Conservation (phyloP, 2,329 filamentous ascomycete species). For the Hymenoscyphus fructigenus region DNA sequence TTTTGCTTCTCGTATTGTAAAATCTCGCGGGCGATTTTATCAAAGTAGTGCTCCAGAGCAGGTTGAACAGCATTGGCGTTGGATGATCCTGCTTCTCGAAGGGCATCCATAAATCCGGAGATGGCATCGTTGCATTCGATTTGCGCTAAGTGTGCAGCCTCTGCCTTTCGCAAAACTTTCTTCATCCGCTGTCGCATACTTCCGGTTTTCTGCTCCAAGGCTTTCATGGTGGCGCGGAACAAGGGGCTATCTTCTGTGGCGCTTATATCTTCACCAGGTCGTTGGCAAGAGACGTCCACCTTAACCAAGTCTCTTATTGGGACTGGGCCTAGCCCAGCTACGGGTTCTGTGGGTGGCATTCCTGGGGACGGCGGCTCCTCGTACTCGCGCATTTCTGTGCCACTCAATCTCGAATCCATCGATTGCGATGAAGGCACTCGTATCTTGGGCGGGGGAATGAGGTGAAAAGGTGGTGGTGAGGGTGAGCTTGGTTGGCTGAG, state of each 20-base stretch:
- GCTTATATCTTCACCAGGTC: conserved; percentile 81
- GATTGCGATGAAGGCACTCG: conserved; percentile 86
- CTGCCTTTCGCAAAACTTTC: conserved; percentile 91
- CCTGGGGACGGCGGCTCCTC: conserved; percentile 60
- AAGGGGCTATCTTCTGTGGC: conserved; percentile 89
- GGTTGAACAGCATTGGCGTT: conserved; percentile 97
- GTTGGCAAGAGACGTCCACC: conserved; percentile 82
- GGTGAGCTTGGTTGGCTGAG: conserved; percentile 63
- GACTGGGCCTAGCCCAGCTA: conserved; percentile 11
- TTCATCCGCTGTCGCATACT: conserved; percentile 95
- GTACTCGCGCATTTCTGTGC: conserved; percentile 54
- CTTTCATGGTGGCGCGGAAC: conserved; percentile 95
- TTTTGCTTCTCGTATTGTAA: conserved; percentile 84
- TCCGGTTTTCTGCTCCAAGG: conserved; percentile 92
- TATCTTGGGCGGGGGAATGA: conserved; percentile 71
- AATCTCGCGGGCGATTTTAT: conserved; percentile 92
- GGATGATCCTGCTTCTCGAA: conserved; percentile 83
- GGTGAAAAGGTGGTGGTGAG: conserved; percentile 71
- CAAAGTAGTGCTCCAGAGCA: conserved; percentile 95
- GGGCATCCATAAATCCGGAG: conserved; percentile 75
- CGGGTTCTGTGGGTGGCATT: conserved; percentile 40
- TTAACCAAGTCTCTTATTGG: conserved; percentile 54
- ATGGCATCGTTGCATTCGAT: conserved; percentile 83
- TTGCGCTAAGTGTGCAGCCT: conserved; percentile 79
- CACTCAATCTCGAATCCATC: conserved; percentile 77